Evolutionary conservation across 108 stramenopile genomes (phyloP).

Genomic region (Nannochloropsis granulata): DNA sequence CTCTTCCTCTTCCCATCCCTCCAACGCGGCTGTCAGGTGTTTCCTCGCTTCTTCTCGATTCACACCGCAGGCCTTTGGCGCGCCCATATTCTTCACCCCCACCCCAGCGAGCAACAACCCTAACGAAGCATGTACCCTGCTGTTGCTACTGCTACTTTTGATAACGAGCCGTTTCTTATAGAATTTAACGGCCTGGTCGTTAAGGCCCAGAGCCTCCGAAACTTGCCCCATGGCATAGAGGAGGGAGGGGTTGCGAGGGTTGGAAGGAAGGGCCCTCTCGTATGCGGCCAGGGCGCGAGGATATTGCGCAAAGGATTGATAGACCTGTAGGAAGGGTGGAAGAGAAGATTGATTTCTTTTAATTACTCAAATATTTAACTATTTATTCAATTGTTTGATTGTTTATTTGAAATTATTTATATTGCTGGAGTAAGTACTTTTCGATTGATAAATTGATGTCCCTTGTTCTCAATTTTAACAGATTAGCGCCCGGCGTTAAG

Average conservation of each 20-base stretch:
- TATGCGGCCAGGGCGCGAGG: not conserved
- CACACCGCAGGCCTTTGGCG: conserved; percentile 15
- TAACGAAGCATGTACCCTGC: not conserved
- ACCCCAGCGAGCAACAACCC: conserved; percentile 5
- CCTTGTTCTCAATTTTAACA: too few species aligned
- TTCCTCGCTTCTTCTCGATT: conserved; percentile 9
- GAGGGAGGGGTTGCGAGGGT: not conserved
- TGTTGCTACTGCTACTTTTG: not conserved
- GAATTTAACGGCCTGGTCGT: not conserved
- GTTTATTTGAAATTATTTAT: too few species aligned
- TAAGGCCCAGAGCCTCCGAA: not conserved
- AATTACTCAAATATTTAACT: too few species aligned
- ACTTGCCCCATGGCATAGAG: not conserved
- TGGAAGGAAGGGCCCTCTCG: not conserved
- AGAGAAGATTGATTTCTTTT: not conserved
- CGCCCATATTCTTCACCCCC: conserved; percentile 11
- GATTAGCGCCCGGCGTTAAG: too few species aligned
- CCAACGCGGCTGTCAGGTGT: conserved; percentile 3
- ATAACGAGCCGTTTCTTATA: not conserved
- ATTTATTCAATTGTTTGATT: too few species aligned
- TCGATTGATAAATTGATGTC: too few species aligned
- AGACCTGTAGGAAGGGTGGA: not conserved
- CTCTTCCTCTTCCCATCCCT: conserved; percentile 1
- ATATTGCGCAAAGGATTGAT: not conserved
- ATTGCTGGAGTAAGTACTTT: too few species aligned